These are phyloP conservation scores for Fusarium nisikadoi DNA, from an alignment of 2,329 filamentous ascomycete genomes.

Conservation along the genomic window DNA sequence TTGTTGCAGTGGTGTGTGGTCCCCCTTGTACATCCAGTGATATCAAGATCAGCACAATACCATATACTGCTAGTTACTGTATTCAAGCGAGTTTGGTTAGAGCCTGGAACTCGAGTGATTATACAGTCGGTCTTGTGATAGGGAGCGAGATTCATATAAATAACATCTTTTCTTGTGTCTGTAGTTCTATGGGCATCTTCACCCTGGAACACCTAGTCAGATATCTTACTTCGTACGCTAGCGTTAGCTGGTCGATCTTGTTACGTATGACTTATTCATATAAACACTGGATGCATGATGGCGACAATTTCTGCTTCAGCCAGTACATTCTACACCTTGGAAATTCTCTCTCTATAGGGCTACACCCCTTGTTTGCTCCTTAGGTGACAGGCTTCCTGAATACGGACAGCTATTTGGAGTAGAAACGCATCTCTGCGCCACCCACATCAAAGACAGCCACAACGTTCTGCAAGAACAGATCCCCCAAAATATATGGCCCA, in stretches of 20 bases:
- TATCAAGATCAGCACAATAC: too few species aligned
- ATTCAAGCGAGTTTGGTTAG: too few species aligned
- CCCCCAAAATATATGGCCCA: conserved; percentile 61
- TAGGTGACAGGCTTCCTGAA: not conserved
- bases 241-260: not conserved
- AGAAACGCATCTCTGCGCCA: conserved; percentile 59
- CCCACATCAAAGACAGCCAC: conserved; percentile 61
- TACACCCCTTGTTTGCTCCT: not conserved
- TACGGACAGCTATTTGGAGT: conserved; percentile 39
- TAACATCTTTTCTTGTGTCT: not conserved
- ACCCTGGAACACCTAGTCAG: not conserved
- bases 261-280: not conserved
- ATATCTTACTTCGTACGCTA: not conserved
- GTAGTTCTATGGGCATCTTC: not conserved
- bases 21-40: too few species aligned
- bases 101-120: too few species aligned
- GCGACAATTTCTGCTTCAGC: not conserved
- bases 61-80: too few species aligned
- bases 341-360: not conserved
- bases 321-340: not conserved
- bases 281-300: not conserved
- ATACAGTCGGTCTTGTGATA: not conserved
- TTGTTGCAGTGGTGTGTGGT: too few species aligned
- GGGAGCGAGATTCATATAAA: not conserved
- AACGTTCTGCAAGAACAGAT: conserved; percentile 62